Evolutionary conservation across 2,329 filamentous ascomycete genomes (phyloP), one percentile per base, ranked within the genome.

Genomic region (Fusarium sambucinum): DNA sequence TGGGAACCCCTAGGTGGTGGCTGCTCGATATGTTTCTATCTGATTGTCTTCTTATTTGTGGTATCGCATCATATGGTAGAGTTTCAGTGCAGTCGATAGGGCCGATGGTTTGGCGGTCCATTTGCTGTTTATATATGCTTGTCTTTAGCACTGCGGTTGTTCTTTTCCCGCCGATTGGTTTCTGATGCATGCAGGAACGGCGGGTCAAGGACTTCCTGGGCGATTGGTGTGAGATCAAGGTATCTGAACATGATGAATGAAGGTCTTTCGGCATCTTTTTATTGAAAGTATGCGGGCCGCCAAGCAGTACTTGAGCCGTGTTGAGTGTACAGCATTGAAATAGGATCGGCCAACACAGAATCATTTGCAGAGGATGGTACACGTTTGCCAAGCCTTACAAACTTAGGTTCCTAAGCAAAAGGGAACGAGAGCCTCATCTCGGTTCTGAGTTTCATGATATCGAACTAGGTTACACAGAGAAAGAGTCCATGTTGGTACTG

Each of bases 201-300:
- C 17, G 9, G 4, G 17, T 25, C 41, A 42, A 17, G n/a, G 23
- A 29, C 33, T 19, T 42, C 55, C n/a, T 29, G 51, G 38, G 38
- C 17, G 25, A n/a, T 23, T 12, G 16, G 37, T 19, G 10, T 13
- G 17, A 40, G 2, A n/a, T 16, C 17, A 29, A 29, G 21, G n/a
- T 35, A 47, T 29, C 32, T 44, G 21, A 23, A 16, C 41, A 55
- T 47, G 5, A 37, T 25, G 17, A 19, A 21, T 4, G 42, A 23
- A 30, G 23, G 23, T 37, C 19, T 48, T 37, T 41, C n/a, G 37
- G 29, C 23, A 30, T 25, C 51, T 35, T 48, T 63, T 29, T 46
- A 33, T 51, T 69, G 41, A 53, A 55, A 63, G 10, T 14, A 55
- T 66, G 60, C 55, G 50, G 58, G 50, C 61, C 54, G 42, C 67